Evolutionary conservation across 2,329 filamentous ascomycete genomes (phyloP).

Genomic region (Colletotrichum sp.): DNA sequence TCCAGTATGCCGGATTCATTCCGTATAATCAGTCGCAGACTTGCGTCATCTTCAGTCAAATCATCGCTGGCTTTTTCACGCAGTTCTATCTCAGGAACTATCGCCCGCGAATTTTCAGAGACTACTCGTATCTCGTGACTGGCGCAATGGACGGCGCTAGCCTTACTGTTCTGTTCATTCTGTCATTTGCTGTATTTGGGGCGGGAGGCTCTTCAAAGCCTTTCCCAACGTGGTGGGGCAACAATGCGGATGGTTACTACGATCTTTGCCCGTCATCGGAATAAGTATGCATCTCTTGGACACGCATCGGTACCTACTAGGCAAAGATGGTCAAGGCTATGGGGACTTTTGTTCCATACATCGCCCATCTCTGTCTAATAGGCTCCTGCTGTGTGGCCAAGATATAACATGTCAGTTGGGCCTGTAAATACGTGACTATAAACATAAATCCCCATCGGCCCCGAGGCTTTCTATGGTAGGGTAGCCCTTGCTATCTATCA

Average conservation of each 20-base stretch:
- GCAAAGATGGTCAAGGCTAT: neutral
- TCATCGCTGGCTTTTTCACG: conserved; percentile 49
- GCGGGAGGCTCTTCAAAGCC: conserved; percentile 46
- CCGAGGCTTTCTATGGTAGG: neutral
- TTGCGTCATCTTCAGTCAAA: conserved; percentile 54
- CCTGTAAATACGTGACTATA: neutral
- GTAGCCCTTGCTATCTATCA: neutral
- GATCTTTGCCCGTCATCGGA: conserved; percentile 46
- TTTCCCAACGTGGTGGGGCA: conserved; percentile 62
- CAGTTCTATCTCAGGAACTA: conserved; percentile 60
- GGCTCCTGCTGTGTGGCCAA: neutral
- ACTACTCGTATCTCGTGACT: conserved; percentile 58
- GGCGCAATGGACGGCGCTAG: conserved; percentile 59
- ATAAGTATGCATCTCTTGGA: neutral
- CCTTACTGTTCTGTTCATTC: conserved; percentile 52
- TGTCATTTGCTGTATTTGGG: conserved; percentile 62
- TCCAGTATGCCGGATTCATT: conserved; percentile 59
- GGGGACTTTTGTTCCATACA: neutral
- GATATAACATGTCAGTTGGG: neutral
- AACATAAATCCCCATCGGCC: neutral
- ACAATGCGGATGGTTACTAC: conserved; percentile 51
- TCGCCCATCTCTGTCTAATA: neutral
- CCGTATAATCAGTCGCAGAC: conserved; percentile 61
- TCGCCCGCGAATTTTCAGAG: conserved; percentile 53
- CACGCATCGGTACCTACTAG: neutral